Evolutionary conservation across 2,329 filamentous ascomycete genomes (phyloP), one percentile per base, ranked within the genome.

Genomic region (Colletotrichum echinochloae): DNA sequence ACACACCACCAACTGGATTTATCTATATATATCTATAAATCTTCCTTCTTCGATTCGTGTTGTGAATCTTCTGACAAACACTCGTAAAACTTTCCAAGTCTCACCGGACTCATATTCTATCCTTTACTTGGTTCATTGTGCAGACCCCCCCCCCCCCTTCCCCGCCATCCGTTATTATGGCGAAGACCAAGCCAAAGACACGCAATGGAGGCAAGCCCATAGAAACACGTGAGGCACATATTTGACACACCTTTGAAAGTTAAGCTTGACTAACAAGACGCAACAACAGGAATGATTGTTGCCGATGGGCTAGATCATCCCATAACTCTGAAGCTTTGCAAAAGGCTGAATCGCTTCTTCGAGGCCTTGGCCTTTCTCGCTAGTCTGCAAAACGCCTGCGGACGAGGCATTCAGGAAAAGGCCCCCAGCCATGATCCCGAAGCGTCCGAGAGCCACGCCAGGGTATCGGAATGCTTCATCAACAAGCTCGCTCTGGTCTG

Each of bases 401-500:
- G 39, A n/a, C 49, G 28, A 16, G 35, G 9, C 23, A 26, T 28
- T 9, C 46, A 44, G 12, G 35, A 5, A 1, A 59, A 48, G 5
- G 18, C 66, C 1, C 16, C 37, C 0, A 59, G 67, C 12, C 72
- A 60, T 0, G 37, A 72, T 6, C n/a, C 65, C 2, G 67, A 71
- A 2, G 60, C 64, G 1, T 59, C 69, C 20, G 68, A 60, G 0
- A 44, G 20, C 1, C 64, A 75, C 8, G 75, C 78, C 20, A 62
- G 76, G 16, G 60, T 57, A 1, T 78, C 78, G 5, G 74, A 77
- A 2, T 66, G 35, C 1, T 81, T 78, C n/a, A 73, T 81, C 1
- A 75, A 80, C 51, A 77, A 75, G 9, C 66, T 81, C 1, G 77
- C 78, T 0, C 75, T 75, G 23, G 70, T 79, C 4, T 81, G 79